Base-by-base conservation (phyloP, 2,329 filamentous ascomycete species). In the Ilyonectria robusta region DNA sequence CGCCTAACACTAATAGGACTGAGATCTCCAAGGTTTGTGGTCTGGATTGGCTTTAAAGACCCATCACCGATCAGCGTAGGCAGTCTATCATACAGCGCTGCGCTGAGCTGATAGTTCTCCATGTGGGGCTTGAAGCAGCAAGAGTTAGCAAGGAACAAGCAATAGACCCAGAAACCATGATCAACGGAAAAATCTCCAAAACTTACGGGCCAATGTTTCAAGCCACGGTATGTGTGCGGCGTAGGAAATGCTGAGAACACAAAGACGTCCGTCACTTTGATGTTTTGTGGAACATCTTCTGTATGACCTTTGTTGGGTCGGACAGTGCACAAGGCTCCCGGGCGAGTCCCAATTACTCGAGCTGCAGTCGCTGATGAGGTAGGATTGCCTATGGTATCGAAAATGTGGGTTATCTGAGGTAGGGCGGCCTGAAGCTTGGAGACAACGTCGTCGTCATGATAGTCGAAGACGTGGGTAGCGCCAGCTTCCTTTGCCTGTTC, bases 181-280 rank as follows among this genome's bases (percentile, higher is more conserved):
- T n/a, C 7, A 9, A 6, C 48, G 4, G 35, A 40, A 6, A 15
- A 2, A 2, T 7, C 2, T 19, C 8, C 2, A 3, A 5, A 6
- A 76, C 78, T 70, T 70, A 84, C 82, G 0, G 81, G 80, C 81
- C 80, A 84, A 79, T 4, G 75, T 35, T 10, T 77, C 74, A 33
- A 59, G 0, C 68, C 66, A 2, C 71, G 70, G 66, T 84, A 84
- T 0, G 61, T 62, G 58, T 84, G 81, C 2, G 83, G 78, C 8
- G 82, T 82, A 4, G 82, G 66, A 44, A 85, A 84, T 0, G 79
- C 81, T 0, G 81, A 83, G 74, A 79, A 84, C 0, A 85, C 82
- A 11, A 85, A 70, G 0, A 85, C 82, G 71, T 83, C 82, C 0
- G 79, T 81, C 1, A 85, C 78, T 17, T 75, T 77, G 1, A 79